These are phyloP conservation scores for Heritiera littoralis DNA, from an alignment of 345 rosid species.

Conservation along the genomic window DNA sequence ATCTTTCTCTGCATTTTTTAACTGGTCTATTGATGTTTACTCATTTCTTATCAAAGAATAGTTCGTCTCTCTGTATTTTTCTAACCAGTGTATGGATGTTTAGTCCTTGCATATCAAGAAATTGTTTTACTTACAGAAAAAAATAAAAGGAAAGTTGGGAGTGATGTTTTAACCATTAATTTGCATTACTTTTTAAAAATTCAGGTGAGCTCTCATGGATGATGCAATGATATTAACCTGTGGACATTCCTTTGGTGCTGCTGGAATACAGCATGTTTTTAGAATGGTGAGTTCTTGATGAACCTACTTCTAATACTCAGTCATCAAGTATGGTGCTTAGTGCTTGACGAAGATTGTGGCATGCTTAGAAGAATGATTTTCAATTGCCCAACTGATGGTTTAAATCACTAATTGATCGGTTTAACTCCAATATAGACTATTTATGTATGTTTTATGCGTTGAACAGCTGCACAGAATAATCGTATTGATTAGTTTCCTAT, in stretches of 20 bases:
- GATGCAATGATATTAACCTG: constrained; percentile 92
- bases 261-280: constrained; percentile 60
- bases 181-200: constrained; percentile 28
- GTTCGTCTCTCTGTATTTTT: background rate
- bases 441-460: background rate
- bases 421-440: background rate
- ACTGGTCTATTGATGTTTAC: background rate
- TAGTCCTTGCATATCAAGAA: background rate
- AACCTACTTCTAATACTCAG: background rate
- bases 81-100: background rate
- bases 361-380: constrained; percentile 4
- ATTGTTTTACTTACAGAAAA: background rate
- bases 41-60: background rate
- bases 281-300: constrained; percentile 50
- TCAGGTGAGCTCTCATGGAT: constrained; percentile 79
- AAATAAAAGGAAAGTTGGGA: background rate
- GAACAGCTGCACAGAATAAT: background rate
- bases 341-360: background rate
- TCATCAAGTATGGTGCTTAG: background rate
- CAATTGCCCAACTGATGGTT: constrained; percentile 9
- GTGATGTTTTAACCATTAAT: constrained; percentile 10
- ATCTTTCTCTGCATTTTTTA: background rate
- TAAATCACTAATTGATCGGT: background rate
- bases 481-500: background rate
- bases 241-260: constrained; percentile 88